Evolutionary conservation across 164 flowering plant species (phyloP).

Genomic region (Chimonanthus praecox): DNA sequence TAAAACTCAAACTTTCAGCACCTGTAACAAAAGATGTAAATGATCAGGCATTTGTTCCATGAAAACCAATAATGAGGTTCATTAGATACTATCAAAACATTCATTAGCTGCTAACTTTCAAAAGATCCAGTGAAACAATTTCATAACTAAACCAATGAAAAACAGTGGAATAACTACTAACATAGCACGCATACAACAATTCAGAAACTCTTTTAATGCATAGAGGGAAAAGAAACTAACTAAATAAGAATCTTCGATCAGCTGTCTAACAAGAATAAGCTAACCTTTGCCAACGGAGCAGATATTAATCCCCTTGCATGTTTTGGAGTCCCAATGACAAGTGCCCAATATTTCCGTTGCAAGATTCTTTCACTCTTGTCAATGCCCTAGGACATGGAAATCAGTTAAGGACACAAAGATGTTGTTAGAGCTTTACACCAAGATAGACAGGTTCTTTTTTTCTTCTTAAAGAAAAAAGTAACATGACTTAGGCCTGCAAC

Average conservation of each 20-base stretch:
- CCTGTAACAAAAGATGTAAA: not conserved
- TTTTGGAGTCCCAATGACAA: conserved; percentile 82
- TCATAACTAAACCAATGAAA: not conserved
- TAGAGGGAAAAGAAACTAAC: not conserved
- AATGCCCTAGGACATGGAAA: conserved; percentile 29
- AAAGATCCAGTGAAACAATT: not conserved
- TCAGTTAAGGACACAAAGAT: not conserved
- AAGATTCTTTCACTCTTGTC: conserved; percentile 34
- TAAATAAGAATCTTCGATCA: not conserved
- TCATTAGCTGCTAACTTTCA: not conserved
- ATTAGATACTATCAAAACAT: not conserved
- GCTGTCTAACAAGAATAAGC: conserved; percentile 2
- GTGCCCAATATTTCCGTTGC: conserved; percentile 76
- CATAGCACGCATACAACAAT: not conserved
- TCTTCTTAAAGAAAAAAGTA: no score
- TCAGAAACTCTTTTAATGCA: not conserved
- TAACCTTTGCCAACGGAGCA: conserved; percentile 78
- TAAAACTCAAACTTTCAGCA: not conserved
- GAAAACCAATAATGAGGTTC: not conserved
- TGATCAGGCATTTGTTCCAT: not conserved
- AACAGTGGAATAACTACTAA: not conserved
- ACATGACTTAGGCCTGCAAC: no score
- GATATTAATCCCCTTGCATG: conserved; percentile 61
- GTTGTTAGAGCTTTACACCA: not conserved
- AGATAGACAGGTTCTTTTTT: not conserved